Conservation (phyloP, 2,329 filamentous ascomycete genomes). For the Alternaria burnsii region DNA sequence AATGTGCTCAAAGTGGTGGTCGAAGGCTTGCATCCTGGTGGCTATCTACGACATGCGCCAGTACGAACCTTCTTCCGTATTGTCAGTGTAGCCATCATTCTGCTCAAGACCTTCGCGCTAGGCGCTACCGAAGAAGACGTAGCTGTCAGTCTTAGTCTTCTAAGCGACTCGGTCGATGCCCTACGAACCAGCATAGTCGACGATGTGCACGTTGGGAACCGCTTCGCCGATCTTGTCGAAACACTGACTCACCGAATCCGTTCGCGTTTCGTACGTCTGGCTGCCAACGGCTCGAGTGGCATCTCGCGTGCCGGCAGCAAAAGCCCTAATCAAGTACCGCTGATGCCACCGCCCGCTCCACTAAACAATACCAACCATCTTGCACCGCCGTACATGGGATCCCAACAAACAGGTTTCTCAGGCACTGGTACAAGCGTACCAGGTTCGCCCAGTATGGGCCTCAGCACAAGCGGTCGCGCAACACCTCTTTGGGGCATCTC, state of each 20-base stretch:
- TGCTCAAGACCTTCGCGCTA: constrained; percentile 83
- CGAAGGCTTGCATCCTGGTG: constrained; percentile 75
- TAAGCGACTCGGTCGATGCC: constrained; percentile 77
- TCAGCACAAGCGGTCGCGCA: constrained; percentile 41
- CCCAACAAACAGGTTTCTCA: constrained; percentile 22
- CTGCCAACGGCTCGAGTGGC: constrained; percentile 55
- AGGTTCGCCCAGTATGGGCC: constrained; percentile 36
- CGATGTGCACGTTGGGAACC: constrained; percentile 84
- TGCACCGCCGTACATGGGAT: constrained; percentile 25
- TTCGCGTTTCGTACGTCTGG: constrained; percentile 71
- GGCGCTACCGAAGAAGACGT: constrained; percentile 82
- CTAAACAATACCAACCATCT: constrained; percentile 26
- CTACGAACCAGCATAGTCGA: constrained; percentile 82
- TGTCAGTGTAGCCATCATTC: constrained; percentile 83
- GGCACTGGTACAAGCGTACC: constrained; percentile 34
- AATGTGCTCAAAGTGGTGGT: constrained; percentile 81
- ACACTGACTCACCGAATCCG: constrained; percentile 77
- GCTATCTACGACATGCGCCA: constrained; percentile 82
- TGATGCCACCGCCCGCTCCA: constrained; percentile 44
- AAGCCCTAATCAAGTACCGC: constrained; percentile 40
- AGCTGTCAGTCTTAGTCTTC: constrained; percentile 75
- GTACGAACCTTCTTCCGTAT: constrained; percentile 88
- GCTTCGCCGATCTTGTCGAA: constrained; percentile 84
- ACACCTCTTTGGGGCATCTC: constrained; percentile 56
- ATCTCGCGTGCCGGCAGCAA: constrained; percentile 50